These are phyloP conservation scores for Pleurozium schreberi DNA, from an alignment of 225 moss, liverwort and hornwort species.

Conservation along the genomic window DNA sequence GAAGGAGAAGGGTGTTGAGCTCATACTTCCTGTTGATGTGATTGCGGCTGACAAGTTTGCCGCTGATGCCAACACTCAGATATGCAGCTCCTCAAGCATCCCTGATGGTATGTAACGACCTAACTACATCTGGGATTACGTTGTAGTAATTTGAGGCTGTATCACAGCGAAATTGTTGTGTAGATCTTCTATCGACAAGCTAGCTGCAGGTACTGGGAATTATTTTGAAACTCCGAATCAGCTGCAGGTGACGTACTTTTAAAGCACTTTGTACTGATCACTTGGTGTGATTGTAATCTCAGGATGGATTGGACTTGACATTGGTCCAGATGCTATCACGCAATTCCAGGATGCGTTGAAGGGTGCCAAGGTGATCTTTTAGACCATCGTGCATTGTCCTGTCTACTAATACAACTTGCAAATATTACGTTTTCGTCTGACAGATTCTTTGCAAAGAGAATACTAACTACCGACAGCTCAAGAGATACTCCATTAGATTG, in stretches of 20 bases:
- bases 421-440: neutral
- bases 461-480: neutral
- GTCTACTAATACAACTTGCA: neutral
- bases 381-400: neutral
- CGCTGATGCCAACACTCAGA: constrained; percentile 51
- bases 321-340: constrained; percentile 78
- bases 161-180: neutral
- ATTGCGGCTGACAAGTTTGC: constrained; percentile 67
- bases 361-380: constrained; percentile 55
- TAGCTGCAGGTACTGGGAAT: neutral
- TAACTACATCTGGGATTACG: neutral
- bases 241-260: neutral
- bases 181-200: neutral
- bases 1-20: constrained; percentile 83
- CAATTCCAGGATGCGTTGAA: constrained; percentile 69
- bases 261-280: neutral
- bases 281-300: neutral
- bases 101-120: constrained; percentile 47
- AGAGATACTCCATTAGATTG: neutral
- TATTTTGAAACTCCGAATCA: neutral
- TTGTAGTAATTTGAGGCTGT: neutral
- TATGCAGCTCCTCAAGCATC: constrained; percentile 30
- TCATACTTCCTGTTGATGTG: constrained; percentile 80
- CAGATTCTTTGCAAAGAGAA: neutral
- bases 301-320: constrained; percentile 92